Conservation (phyloP, 768 basidiomycete genomes). For the Suillus subluteus region DNA sequence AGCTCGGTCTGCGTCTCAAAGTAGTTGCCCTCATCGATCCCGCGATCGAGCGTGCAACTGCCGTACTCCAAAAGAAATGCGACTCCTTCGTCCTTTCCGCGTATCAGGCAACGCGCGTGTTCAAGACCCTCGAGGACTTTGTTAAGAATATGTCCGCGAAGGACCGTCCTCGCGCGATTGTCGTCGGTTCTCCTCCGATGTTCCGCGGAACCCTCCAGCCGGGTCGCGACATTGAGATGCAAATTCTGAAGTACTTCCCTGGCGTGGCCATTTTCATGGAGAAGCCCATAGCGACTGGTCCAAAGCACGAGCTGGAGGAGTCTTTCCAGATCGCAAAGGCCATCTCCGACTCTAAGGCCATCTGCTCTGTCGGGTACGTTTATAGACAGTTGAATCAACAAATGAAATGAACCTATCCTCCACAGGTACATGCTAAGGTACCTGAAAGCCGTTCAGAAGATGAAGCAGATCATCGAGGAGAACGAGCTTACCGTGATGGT, state of each 20-base stretch:
- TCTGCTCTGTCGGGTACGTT: constrained; percentile 87
- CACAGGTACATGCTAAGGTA: constrained; percentile 91
- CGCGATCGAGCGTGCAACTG: constrained; percentile 74
- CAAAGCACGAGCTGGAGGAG: constrained; percentile 65
- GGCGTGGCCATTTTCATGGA: constrained; percentile 89
- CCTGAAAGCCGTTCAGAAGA: constrained; percentile 91
- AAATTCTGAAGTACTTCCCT: constrained; percentile 87
- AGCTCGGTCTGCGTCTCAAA: constrained; percentile 94
- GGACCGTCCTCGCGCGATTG: constrained; percentile 77
- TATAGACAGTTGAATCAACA: background rate
- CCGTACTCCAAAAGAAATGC: constrained; percentile 87
- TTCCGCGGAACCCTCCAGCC: constrained; percentile 80
- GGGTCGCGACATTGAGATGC: constrained; percentile 84
- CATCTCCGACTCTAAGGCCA: constrained; percentile 69
- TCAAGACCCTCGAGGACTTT: constrained; percentile 86
- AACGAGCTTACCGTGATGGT: constrained; percentile 95
- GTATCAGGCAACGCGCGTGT: constrained; percentile 86
- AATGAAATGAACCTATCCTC: background rate
- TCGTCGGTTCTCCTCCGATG: constrained; percentile 93
- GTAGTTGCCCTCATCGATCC: constrained; percentile 96
- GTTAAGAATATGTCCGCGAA: constrained; percentile 65
- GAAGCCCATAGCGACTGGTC: constrained; percentile 89
- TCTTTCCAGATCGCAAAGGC: constrained; percentile 71
- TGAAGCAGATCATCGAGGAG: constrained; percentile 94
- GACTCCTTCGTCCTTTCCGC: constrained; percentile 93